phyloP scores from a whole-genome alignment of 2,329 filamentous ascomycete genomes.

The Monosporascus sp. region DNA sequence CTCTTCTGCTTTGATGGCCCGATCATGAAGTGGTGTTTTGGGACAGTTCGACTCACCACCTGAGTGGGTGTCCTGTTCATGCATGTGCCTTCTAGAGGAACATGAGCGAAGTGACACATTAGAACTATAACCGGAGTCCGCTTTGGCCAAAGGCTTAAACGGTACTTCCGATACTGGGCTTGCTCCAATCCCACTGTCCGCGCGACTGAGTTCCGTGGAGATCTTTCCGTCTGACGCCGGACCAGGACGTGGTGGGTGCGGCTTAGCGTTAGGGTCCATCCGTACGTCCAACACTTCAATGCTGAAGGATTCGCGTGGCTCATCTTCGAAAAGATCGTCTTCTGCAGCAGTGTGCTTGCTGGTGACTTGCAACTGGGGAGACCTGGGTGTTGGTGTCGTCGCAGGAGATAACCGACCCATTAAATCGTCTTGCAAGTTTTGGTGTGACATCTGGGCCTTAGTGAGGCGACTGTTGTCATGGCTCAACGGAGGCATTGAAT shows the following conservation, averaged over 20 bases:
- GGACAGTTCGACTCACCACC: slow-evolving; percentile 6
- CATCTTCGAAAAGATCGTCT: slow-evolving; percentile 43
- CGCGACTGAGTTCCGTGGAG: slow-evolving; percentile 26
- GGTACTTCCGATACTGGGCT: slow-evolving; percentile 39
- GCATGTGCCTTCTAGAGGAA: slow-evolving; percentile 25
- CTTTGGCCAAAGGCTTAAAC: slow-evolving; percentile 45
- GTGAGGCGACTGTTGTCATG: background rate
- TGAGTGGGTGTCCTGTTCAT: slow-evolving; percentile 18
- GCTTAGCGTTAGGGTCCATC: slow-evolving; percentile 39
- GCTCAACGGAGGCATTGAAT: background rate
- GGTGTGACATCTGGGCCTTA: background rate
- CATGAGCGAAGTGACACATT: slow-evolving; percentile 53
- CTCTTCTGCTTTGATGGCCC: background rate
- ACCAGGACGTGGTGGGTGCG: slow-evolving; percentile 19
- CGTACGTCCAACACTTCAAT: slow-evolving; percentile 23
- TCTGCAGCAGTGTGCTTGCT: slow-evolving; percentile 45
- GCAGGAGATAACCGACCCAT: slow-evolving; percentile 16
- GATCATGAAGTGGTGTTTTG: background rate
- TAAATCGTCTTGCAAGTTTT: too few species aligned
- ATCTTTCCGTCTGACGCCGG: slow-evolving; percentile 13
- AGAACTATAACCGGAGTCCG: slow-evolving; percentile 59
- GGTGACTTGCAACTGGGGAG: slow-evolving; percentile 35
- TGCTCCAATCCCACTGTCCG: slow-evolving; percentile 47
- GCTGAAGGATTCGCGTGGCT: slow-evolving; percentile 21
- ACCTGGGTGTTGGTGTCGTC: slow-evolving; percentile 21